Evolutionary conservation across 176 grass and related monocot genomes (phyloP).

Genomic region (Carex myosuroides): DNA sequence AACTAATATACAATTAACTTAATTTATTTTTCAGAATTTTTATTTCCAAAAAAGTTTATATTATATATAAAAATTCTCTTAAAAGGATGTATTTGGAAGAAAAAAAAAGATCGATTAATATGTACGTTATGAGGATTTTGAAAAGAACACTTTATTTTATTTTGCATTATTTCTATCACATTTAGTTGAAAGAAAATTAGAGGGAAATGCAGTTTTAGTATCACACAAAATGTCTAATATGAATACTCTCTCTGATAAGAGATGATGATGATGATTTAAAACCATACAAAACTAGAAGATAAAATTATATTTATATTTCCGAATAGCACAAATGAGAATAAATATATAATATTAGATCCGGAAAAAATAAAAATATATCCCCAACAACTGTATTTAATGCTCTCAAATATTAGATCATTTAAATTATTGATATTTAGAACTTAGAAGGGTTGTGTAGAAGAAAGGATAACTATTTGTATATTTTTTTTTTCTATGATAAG

Average conservation of each 20-base stretch:
- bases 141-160: too few relatives aligned
- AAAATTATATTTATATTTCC: neutral
- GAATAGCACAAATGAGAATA: neutral
- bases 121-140: too few relatives aligned
- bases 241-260: too few relatives aligned
- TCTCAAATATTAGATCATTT: neutral
- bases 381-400: neutral
- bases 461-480: neutral
- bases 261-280: too few relatives aligned
- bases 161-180: too few relatives aligned
- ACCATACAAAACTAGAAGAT: neutral
- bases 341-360: neutral
- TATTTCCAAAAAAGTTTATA: too few relatives aligned
- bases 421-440: neutral
- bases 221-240: too few relatives aligned
- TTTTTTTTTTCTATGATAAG: neutral
- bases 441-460: neutral
- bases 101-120: too few relatives aligned
- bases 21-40: neutral
- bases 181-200: too few relatives aligned
- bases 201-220: too few relatives aligned
- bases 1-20: neutral
- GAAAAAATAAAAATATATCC: neutral
- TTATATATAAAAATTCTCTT: too few relatives aligned
- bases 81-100: too few relatives aligned